Conservation (phyloP, 2,329 filamentous ascomycete species). For the Chaetoscypha palmicola region DNA sequence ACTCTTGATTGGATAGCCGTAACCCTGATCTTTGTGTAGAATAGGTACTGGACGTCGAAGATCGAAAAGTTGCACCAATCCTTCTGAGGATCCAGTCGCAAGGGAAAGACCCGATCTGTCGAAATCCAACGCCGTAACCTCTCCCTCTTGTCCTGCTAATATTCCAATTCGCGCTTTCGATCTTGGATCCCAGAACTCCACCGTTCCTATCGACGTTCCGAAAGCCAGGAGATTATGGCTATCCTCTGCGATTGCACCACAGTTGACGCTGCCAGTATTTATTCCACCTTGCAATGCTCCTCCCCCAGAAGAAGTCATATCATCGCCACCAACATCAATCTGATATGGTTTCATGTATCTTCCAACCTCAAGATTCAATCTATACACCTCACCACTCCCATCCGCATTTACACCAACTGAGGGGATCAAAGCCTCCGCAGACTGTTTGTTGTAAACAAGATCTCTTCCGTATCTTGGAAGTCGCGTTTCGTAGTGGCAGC, state of each 20-base stretch:
- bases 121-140: slow-evolving; percentile 85
- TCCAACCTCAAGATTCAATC: slow-evolving; percentile 84
- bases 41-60: slow-evolving; percentile 79
- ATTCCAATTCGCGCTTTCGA: slow-evolving; percentile 76
- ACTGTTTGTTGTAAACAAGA: slow-evolving; percentile 73
- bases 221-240: slow-evolving; percentile 90
- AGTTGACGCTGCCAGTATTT: slow-evolving; percentile 77
- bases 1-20: slow-evolving; percentile 86
- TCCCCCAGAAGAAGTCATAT: slow-evolving; percentile 56
- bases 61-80: slow-evolving; percentile 86
- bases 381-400: slow-evolving; percentile 84
- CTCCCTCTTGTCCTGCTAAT: slow-evolving; percentile 59
- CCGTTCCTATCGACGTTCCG: slow-evolving; percentile 88
- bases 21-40: slow-evolving; percentile 90
- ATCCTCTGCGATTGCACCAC: slow-evolving; percentile 76
- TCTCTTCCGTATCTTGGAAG: slow-evolving; percentile 91
- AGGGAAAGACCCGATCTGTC: slow-evolving; percentile 76
- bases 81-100: slow-evolving; percentile 79
- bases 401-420: slow-evolving; percentile 81
- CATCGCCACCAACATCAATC: slow-evolving; percentile 81
- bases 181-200: slow-evolving; percentile 93
- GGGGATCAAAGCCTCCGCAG: slow-evolving; percentile 79
- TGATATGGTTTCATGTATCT: slow-evolving; percentile 94
- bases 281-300: slow-evolving; percentile 82
- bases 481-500: slow-evolving; percentile 81